Evolutionary conservation across 306 rosid genomes (phyloP).

Genomic region (Spatholobus suberectus): DNA sequence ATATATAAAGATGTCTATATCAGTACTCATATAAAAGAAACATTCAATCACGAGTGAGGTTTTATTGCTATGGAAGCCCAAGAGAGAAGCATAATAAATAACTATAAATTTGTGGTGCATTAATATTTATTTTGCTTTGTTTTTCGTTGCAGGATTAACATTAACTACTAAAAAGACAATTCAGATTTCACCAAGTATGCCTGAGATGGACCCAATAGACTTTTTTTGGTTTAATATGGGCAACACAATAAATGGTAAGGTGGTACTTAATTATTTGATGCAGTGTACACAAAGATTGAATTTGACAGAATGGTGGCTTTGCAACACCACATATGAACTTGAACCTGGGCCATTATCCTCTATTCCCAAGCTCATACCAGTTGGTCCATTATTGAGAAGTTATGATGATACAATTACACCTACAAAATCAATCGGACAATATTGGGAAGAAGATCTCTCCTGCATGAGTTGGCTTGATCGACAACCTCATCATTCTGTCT

Average conservation of each 20-base stretch:
- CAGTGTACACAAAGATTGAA: neutral
- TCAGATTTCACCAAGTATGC: slow-evolving; percentile 26
- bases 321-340: slow-evolving; percentile 46
- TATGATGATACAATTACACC: neutral
- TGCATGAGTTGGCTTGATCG: slow-evolving; percentile 54
- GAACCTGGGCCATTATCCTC: slow-evolving; percentile 30
- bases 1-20: too few species aligned
- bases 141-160: slow-evolving; percentile 22
- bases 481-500: slow-evolving; percentile 38
- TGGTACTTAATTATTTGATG: neutral
- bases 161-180: slow-evolving; percentile 15
- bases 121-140: neutral
- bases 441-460: slow-evolving; percentile 49
- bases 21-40: too few species aligned
- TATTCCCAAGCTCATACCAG: slow-evolving; percentile 39
- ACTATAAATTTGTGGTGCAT: neutral
- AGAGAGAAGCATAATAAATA: too few species aligned
- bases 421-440: slow-evolving; percentile 39
- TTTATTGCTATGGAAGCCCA: too few species aligned
- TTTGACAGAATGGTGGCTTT: slow-evolving; percentile 45
- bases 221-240: slow-evolving; percentile 26
- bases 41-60: too few species aligned
- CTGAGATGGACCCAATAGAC: slow-evolving; percentile 24
- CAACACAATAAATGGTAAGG: neutral
- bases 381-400: slow-evolving; percentile 47